Conservation (phyloP, 345 rosid species). For the Draba incana region DNA sequence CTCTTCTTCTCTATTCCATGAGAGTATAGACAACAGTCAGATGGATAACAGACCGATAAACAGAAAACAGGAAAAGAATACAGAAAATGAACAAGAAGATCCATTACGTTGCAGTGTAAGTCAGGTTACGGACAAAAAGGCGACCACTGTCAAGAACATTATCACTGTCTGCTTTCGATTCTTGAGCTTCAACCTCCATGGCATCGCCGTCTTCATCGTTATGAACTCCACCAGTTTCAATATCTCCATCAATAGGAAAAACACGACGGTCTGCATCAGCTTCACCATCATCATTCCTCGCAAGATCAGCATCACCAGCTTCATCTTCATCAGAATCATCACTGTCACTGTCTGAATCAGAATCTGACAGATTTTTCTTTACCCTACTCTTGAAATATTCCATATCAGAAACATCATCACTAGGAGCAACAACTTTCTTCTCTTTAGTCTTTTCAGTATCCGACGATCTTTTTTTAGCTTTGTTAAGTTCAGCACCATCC, state of each 20-base stretch:
- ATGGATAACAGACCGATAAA: constrained; percentile 4
- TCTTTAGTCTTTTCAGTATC: constrained; percentile 43
- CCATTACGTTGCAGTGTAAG: constrained; percentile 68
- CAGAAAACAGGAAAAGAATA: background rate
- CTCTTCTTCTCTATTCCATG: constrained; percentile 76
- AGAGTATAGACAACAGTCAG: constrained; percentile 22
- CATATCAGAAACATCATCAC: constrained; percentile 68
- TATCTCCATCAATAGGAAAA: constrained; percentile 29
- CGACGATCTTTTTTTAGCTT: constrained; percentile 26
- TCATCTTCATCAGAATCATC: constrained; percentile 12
- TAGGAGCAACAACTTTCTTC: constrained; percentile 40
- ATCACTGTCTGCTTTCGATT: constrained; percentile 48
- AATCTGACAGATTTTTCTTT: constrained; percentile 73
- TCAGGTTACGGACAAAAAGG: constrained; percentile 86
- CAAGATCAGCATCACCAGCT: background rate
- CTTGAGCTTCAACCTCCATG: constrained; percentile 39
- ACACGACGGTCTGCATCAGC: constrained; percentile 29
- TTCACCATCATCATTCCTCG: constrained; percentile 27
- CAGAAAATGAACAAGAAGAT: constrained; percentile 3
- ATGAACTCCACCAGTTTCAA: constrained; percentile 25
- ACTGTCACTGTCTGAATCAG: constrained; percentile 68
- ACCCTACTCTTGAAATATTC: constrained; percentile 93
- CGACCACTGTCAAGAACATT: constrained; percentile 60
- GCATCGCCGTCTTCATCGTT: constrained; percentile 23
- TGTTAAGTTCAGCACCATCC: constrained; percentile 34